phyloP scores from a whole-genome alignment of 2,329 filamentous ascomycete species.

The Claviceps fusiformis region DNA sequence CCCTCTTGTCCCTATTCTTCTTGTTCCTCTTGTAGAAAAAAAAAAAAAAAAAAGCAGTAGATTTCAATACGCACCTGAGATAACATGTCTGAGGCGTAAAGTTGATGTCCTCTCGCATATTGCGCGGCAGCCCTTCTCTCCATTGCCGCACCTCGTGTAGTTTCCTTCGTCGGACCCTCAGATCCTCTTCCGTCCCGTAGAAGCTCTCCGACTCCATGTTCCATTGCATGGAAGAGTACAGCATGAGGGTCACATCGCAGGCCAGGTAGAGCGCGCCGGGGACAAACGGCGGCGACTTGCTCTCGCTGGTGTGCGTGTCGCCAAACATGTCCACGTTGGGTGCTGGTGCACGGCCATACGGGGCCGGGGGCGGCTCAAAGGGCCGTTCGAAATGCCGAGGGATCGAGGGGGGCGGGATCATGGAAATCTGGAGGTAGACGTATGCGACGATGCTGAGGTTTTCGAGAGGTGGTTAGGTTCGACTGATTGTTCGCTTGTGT shows the following conservation, averaged over 20 bases:
- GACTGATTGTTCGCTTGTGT: background rate
- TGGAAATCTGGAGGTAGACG: conserved; percentile 7
- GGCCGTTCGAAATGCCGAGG: conserved; percentile 7
- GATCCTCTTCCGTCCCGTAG: conserved; percentile 3
- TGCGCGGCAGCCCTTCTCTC: conserved; percentile 4
- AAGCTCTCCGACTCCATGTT: conserved; percentile 1
- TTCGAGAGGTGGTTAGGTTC: background rate
- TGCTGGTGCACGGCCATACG: background rate
- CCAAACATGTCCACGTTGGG: conserved; percentile 7
- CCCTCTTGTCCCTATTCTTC: background rate
- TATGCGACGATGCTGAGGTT: conserved; percentile 6
- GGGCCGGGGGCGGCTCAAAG: background rate
- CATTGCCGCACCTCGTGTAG: conserved; percentile 3
- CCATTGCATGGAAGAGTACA: conserved; percentile 8
- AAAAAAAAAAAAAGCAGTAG: too few relatives aligned
- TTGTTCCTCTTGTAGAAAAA: too few relatives aligned
- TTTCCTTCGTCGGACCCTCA: conserved; percentile 2
- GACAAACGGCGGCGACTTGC: conserved; percentile 4
- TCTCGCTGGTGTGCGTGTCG: background rate
- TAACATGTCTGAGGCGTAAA: conserved; percentile 8
- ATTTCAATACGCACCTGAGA: conserved; percentile 6
- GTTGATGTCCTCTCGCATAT: conserved; percentile 8
- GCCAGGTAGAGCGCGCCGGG: conserved; percentile 4
- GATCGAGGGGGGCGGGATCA: conserved; percentile 5
- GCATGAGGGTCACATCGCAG: conserved; percentile 9